Base-by-base conservation (phyloP, 257 asterid species). In the Ilex asprella region DNA sequence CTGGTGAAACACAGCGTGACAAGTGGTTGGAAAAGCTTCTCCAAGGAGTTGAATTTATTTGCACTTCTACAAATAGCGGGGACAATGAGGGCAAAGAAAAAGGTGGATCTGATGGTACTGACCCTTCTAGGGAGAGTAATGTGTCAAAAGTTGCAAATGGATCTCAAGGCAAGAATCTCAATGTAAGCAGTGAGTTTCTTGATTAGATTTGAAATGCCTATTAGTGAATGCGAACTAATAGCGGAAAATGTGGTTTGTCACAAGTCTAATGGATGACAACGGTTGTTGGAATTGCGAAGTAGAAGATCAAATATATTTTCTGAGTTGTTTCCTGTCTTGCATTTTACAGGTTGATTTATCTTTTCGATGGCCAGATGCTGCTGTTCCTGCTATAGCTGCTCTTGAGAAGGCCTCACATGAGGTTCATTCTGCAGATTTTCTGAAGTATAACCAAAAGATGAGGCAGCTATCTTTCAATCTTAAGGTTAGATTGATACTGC, bases 361-460 rank as follows among this genome's bases (percentile, higher is more conserved):
- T 51, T 69, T 78, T 66, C 73, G 43, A 59, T 91, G 96, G 95
- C 94, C 95, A 43, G 86, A 81, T 65, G 70, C 77, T 12, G 96
- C 84, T 65, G 92, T 84, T 70, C 46, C 69, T 39, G 79, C 78
- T 56, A 76, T 84, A 70, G 74, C 67, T 67, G 81, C 90, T 60
- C 90, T 91, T 70, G 98, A 91, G 82, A 76, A 83, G 68, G 92
- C 82, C 2, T 81, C 88, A 30, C 86, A 88, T 55, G 86, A 84
- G 51, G 59, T 71, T 52, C 76, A 82, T 56, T 69, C 87, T 46
- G 69, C 77, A 51, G 88, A 82, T 73, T 80, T 76, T 71, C 81
- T 63, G 73, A 91, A 86, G 80, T 91, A 88, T 63, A 86, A 86
- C 60, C 86, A 80, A 59, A 92, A 92, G 86, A 82, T 89, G 99